These are phyloP conservation scores for Funneliformis caledonium DNA, from an alignment of 371 early-diverging fungal species.

Conservation along the genomic window DNA sequence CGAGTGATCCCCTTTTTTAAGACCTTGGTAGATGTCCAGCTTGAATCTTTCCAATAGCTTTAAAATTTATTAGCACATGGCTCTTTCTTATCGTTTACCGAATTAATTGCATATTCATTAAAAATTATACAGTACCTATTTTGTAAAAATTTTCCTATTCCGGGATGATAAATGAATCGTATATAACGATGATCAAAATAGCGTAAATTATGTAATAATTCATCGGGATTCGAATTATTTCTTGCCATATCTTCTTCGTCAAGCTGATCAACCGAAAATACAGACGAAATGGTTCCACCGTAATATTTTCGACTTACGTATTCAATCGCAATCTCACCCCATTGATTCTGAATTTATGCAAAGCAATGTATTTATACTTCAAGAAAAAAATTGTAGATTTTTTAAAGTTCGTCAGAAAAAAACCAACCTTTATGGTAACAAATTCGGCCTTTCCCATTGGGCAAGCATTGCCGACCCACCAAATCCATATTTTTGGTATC, in stretches of 20 bases:
- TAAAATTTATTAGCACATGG: conserved; percentile 2
- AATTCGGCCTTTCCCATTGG: conserved; percentile 70
- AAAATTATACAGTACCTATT: conserved; percentile 50
- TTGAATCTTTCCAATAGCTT: conserved; percentile 77
- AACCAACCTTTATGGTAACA: conserved; percentile 66
- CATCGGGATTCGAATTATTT: conserved; percentile 27
- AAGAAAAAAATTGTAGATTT: background rate
- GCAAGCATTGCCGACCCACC: conserved; percentile 63
- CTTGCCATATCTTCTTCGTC: background rate
- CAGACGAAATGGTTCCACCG: conserved; percentile 70
- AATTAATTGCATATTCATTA: background rate
- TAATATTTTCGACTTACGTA: conserved; percentile 62
- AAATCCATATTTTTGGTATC: conserved; percentile 78
- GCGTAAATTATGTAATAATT: conserved; percentile 51
- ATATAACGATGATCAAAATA: conserved; percentile 82
- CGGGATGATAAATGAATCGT: conserved; percentile 84
- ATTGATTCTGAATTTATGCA: conserved; percentile 64
- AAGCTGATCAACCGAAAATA: conserved; percentile 59
- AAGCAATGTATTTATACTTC: background rate
- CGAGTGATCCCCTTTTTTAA: conserved; percentile 61
- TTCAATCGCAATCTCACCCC: conserved; percentile 67
- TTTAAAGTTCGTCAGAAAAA: background rate
- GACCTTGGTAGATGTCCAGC: conserved; percentile 61
- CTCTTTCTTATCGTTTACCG: background rate
- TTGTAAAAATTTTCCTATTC: conserved; percentile 71